Evolutionary conservation across 371 early-diverging fungal species (phyloP), one percentile per base, ranked within the genome.

Genomic region (Mucor lusitanicus): DNA sequence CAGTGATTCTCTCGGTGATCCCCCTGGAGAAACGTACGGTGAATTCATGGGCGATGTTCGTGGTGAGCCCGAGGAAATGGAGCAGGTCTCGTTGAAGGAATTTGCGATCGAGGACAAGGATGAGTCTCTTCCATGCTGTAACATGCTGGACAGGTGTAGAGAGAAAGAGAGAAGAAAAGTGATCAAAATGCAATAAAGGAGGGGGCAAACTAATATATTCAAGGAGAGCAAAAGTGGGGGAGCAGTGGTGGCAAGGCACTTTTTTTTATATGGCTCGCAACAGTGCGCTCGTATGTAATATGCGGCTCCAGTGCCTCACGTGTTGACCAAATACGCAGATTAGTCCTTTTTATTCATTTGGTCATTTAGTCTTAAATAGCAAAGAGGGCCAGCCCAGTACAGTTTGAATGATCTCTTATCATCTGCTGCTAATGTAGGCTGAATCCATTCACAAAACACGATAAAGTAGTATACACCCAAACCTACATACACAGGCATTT

Each of bases 381-480:
- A 77, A n/a, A 79, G n/a, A 40, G 71, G 71, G 13, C 80, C 80
- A 19, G 64, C 13, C 82, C 80, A 81, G 27, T 65, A 33, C 9
- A 81, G 54, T 8, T 62, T 65, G 60, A 70, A 79, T 9, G 50
- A 21, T 6, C 44, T 58, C 39, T 70, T 59, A 1, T 46, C 37
- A 3, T 61, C 53, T 33, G 63, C 61, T 8, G 35, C 53, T 35
- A 77, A 61, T 3, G 71, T 40, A 40, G 77, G 77, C 11, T 72
- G 67, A 23, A 79, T 65, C 77, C 79, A 81, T 61, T 81, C 78
- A 25, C 65, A 65, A 50, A 68, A 81, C 1, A 81, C 79, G 33
- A 79, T 65, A 57, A 74, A 81, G 21, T 77, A 81, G 42, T 81
- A 81, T 0, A 65, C 69, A 0, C 82, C 82, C 27, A 81, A 59